Base-by-base conservation (phyloP, 2,329 filamentous ascomycete genomes). In the Cercospora berteroae region DNA sequence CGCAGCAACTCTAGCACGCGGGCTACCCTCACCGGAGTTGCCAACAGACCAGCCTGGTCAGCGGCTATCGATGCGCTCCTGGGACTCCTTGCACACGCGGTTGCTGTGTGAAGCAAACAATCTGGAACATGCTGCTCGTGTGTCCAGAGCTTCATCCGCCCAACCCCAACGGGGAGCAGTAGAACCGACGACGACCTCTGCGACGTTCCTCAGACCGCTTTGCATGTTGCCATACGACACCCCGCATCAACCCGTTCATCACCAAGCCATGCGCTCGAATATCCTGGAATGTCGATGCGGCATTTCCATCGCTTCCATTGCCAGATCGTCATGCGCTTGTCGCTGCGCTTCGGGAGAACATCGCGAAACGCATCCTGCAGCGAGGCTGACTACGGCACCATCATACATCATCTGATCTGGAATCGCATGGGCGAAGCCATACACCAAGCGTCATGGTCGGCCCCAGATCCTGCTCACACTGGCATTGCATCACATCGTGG, bases 1-100 rank as follows among this genome's bases (percentile, higher is more conserved):
- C 18, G 25, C 48, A 52, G 20, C 48, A 25, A 48, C 55, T 50
- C 23, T 62, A 62, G 59, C 39, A 42, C 36, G 23, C 44, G 23
- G n/a, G 44, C 59, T 48, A 48, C 33, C 25, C 27, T 33, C 56
- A 12, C 56, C 56, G 27, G 52, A 57, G 23, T 57, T 39, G 36
- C 36, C 36, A 39, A 39, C 36, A 39, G 36, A 18, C 18, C 42
- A 23, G 42, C 42, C 42, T 48, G 42, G 42, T 52, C 27, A 23
- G 44, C 60, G 60, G 60, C 48, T 63, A 63, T 63, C 60, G 42
- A 63, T 63, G 60, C 27, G 23, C 60, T 63, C 60, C 29, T 27
- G 20, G 39, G n/a, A 50, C 13, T 56, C 60, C 29, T 27, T 31
- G 39, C 60, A 50, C 23, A 25, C 4, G 10, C 48, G 36, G 18